These are phyloP conservation scores for Yamadazyma epiphylla DNA, from an alignment of 1,139 yeast species.

Conservation along the genomic window DNA sequence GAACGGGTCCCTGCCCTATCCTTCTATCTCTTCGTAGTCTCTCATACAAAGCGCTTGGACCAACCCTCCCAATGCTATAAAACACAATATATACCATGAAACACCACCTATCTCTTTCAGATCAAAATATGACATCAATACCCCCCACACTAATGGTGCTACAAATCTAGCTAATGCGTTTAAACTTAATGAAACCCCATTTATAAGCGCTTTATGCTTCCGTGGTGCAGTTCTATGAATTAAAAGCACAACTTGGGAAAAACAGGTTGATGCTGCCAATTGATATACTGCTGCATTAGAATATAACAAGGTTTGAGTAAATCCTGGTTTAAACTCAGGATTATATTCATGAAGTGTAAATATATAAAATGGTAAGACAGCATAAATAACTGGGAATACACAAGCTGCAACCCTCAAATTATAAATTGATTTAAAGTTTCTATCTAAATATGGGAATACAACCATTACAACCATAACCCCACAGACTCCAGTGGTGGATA, in stretches of 20 bases:
- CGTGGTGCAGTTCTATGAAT: constrained; percentile 48
- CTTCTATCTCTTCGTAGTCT: constrained; percentile 15
- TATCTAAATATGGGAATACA: constrained; percentile 53
- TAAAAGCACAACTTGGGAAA: constrained; percentile 24
- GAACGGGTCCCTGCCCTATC: no score
- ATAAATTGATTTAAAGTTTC: constrained; percentile 41
- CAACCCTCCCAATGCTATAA: constrained; percentile 28
- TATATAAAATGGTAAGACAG: constrained; percentile 47
- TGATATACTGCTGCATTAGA: constrained; percentile 27
- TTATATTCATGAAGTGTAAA: constrained; percentile 36
- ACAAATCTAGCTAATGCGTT: constrained; percentile 53
- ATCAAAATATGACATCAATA: constrained; percentile 48
- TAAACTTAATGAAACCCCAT: constrained; percentile 47
- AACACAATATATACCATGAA: constrained; percentile 47
- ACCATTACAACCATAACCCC: constrained; percentile 52
- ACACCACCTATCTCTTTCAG: constrained; percentile 40
- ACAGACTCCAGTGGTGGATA: constrained; percentile 53
- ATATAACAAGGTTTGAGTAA: constrained; percentile 21
- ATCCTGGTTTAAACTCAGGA: constrained; percentile 18
- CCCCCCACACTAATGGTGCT: constrained; percentile 61
- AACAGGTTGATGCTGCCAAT: constrained; percentile 24
- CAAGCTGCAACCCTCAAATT: constrained; percentile 39
- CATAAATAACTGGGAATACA: constrained; percentile 46
- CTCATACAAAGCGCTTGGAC: constrained; percentile 30
- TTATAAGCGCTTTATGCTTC: constrained; percentile 47